phyloP scores from a whole-genome alignment of 768 basidiomycete species.

The Xerocomellus chrysenteron region DNA sequence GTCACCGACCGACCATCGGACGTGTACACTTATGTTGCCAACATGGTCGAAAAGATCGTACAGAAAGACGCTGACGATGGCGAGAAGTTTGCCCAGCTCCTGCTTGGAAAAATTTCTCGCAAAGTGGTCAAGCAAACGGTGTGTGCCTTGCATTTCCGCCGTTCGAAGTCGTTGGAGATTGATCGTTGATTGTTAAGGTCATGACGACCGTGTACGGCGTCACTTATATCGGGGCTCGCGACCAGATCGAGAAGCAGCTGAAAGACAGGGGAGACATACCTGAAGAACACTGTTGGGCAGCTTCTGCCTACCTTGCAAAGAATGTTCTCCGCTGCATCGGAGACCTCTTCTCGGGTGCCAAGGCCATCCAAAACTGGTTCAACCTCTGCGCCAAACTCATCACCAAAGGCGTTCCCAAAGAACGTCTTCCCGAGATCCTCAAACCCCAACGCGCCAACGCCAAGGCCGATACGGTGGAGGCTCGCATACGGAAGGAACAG shows the following conservation, averaged over 20 bases:
- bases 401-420: slow-evolving; percentile 78
- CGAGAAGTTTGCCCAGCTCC: slow-evolving; percentile 52
- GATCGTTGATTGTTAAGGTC: slow-evolving; percentile 46
- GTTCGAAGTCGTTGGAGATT: background rate
- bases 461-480: slow-evolving; percentile 26
- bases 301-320: slow-evolving; percentile 79
- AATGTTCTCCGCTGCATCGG: slow-evolving; percentile 81
- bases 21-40: slow-evolving; percentile 90
- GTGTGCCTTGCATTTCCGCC: slow-evolving; percentile 20
- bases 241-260: slow-evolving; percentile 91
- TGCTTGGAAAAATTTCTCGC: slow-evolving; percentile 77
- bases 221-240: slow-evolving; percentile 90
- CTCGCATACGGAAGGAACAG: slow-evolving; percentile 73
- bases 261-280: slow-evolving; percentile 71
- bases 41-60: slow-evolving; percentile 75
- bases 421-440: slow-evolving; percentile 53
- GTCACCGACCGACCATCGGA: slow-evolving; percentile 87
- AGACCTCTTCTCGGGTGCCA: slow-evolving; percentile 91
- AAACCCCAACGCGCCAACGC: slow-evolving; percentile 8
- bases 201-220: slow-evolving; percentile 99
- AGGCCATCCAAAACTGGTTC: slow-evolving; percentile 89
- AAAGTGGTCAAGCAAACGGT: slow-evolving; percentile 99
- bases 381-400: slow-evolving; percentile 81
- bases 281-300: slow-evolving; percentile 68
- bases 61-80: slow-evolving; percentile 54